Evolutionary conservation across 305 asterid genomes (phyloP).

Genomic region (Fraxinus xanthoxyloides): DNA sequence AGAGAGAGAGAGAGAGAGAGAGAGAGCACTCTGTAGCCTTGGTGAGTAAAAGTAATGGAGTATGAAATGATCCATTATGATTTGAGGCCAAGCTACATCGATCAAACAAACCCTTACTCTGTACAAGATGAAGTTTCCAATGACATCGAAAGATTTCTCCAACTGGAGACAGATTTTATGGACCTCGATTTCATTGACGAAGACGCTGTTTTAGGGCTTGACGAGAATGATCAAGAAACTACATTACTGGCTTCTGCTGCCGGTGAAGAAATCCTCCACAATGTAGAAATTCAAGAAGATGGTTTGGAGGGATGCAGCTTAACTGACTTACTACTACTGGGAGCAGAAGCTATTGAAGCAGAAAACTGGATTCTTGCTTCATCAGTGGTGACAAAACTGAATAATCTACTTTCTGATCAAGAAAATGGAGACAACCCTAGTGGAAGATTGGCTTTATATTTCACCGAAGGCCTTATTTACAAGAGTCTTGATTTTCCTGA

Average conservation of each 20-base stretch:
- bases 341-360: conserved; percentile 40
- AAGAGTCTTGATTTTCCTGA: conserved; percentile 12
- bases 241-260: neutral
- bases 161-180: conserved; percentile 2
- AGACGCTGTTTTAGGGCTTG: neutral
- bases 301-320: conserved; percentile 33
- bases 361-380: conserved; percentile 31
- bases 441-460: conserved; percentile 34
- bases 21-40: neutral
- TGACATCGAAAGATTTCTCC: conserved; percentile 20
- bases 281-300: conserved; percentile 22
- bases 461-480: conserved; percentile 29
- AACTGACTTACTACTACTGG: conserved; percentile 32
- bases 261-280: neutral
- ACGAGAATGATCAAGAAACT: neutral
- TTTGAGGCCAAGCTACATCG: neutral
- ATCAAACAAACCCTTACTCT: neutral
- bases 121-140: conserved; percentile 16
- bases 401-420: conserved; percentile 19
- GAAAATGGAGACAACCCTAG: conserved; percentile 21
- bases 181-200: conserved; percentile 19
- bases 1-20: neutral
- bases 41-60: neutral
- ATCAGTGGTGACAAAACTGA: conserved; percentile 26
- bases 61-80: neutral